phyloP scores from a whole-genome alignment of 2,329 filamentous ascomycete species.

The Claviceps quebecensis region DNA sequence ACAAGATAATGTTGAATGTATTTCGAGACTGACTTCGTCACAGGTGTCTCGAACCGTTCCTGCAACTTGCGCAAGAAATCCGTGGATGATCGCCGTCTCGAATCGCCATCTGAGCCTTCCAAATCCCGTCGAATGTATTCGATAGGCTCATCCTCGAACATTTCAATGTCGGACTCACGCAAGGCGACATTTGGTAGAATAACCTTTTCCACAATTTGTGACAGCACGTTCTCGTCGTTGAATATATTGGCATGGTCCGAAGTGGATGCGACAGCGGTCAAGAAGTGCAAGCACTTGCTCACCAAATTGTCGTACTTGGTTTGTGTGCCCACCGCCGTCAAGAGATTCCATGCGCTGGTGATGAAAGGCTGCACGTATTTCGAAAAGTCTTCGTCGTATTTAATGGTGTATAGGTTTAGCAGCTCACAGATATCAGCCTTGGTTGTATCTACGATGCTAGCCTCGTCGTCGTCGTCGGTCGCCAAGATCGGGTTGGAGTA shows the following conservation, averaged over 20 bases:
- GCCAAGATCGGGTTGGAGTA: slow-evolving; percentile 75
- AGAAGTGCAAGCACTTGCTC: slow-evolving; percentile 85
- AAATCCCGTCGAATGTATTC: slow-evolving; percentile 93
- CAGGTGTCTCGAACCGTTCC: slow-evolving; percentile 71
- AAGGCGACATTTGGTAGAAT: slow-evolving; percentile 85
- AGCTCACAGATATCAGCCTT: slow-evolving; percentile 90
- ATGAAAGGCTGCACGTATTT: slow-evolving; percentile 72
- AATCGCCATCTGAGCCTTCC: slow-evolving; percentile 93
- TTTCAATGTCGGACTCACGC: slow-evolving; percentile 83
- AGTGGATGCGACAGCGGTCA: slow-evolving; percentile 76
- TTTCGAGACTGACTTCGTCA: slow-evolving; percentile 73
- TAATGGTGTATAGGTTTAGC: slow-evolving; percentile 79
- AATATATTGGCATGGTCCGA: slow-evolving; percentile 69
- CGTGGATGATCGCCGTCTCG: slow-evolving; percentile 77
- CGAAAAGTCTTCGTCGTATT: slow-evolving; percentile 90
- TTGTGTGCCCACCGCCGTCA: slow-evolving; percentile 74
- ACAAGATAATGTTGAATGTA: slow-evolving; percentile 81
- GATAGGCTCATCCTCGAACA: slow-evolving; percentile 97
- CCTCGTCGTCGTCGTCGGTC: slow-evolving; percentile 80
- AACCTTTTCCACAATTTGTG: slow-evolving; percentile 88
- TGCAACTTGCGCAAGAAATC: slow-evolving; percentile 86
- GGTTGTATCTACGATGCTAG: slow-evolving; percentile 69
- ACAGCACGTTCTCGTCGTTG: slow-evolving; percentile 65
- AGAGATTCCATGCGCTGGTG: slow-evolving; percentile 75
- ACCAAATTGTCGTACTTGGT: slow-evolving; percentile 91